phyloP scores from a whole-genome alignment of 768 basidiomycete species.

The Mycena crocata region DNA sequence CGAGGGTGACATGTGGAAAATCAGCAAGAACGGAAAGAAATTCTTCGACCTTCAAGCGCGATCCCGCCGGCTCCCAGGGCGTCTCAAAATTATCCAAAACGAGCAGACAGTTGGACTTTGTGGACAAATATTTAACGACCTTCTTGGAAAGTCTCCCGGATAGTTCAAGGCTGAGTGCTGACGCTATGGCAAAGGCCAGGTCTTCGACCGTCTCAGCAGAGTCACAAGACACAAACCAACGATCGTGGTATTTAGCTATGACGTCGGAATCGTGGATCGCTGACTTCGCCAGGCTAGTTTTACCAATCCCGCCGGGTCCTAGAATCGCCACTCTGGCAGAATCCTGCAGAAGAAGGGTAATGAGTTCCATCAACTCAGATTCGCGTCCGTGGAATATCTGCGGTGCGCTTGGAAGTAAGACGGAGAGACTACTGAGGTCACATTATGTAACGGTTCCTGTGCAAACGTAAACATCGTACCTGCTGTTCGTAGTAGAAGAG shows the following conservation, averaged over 20 bases:
- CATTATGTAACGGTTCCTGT: too few species aligned
- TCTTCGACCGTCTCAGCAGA: neutral
- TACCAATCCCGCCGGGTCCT: conserved; percentile 16
- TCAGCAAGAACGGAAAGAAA: conserved; percentile 4
- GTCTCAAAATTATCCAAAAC: conserved; percentile 10
- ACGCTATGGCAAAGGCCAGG: neutral
- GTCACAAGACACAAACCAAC: conserved; percentile 7
- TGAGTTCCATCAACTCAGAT: conserved; percentile 2
- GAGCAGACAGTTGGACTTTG: neutral
- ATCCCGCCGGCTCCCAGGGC: neutral
- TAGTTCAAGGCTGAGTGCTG: neutral
- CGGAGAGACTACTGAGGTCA: neutral
- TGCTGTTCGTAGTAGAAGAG: too few species aligned
- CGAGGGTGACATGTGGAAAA: neutral
- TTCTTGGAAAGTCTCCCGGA: neutral
- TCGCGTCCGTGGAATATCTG: conserved; percentile 19
- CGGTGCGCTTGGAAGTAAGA: neutral
- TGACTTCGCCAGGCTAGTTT: neutral
- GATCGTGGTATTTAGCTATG: conserved; percentile 1
- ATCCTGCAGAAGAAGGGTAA: neutral
- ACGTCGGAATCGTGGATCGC: neutral
- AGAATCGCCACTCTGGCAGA: neutral
- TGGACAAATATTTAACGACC: neutral
- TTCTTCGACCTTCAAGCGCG: neutral
- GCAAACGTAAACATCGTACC: too few species aligned